Base-by-base conservation (phyloP, 1,284 basidiomycete genomes). In the Fomitopsis betulina region DNA sequence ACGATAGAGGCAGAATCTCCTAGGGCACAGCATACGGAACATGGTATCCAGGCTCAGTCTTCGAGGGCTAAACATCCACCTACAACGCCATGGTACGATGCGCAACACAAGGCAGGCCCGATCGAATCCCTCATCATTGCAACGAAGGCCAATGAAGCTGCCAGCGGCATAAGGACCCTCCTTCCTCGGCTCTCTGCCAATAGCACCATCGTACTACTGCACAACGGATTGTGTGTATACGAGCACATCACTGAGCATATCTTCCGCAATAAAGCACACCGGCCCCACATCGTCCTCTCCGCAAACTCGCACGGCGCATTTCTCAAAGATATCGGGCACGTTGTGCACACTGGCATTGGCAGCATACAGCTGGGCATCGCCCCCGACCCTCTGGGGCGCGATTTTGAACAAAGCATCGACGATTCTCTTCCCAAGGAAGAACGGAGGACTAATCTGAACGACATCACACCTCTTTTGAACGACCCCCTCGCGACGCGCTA, bases 161-260 rank as follows among this genome's bases (percentile, higher is more conserved):
- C 86, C 0, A 64, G 70, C 1, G 86, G 89, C 3, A 68, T 98
- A 33, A 72, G 76, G 25, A 68, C 74, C 3, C 79, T 98, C 53
- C 72, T 82, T 5, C 82, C 82, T 9, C 84, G 94, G 21, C 73
- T 98, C 30, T 79, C 81, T 5, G 73, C 81, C 0, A 72, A 81
- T 55, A 90, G 88, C 47, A 97, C 95, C 27, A 85, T 98, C 62
- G 91, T 96, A 1, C 82, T 99, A 6, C 73, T 97, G 53, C 93
- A 97, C 70, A 98, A 98, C 71, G 96, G 88, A 71, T 78, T 97
- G 87, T 96, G 94, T 17, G 78, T 96, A 15, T 91, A 95, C 72
- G 95, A 98, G 66, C 75, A 85, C 61, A 78, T 98, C 55, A 72
- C 93, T 45, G 71, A 77, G 15, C 70, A 79, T 17, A 67, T 94